These are phyloP conservation scores for Phlebiopsis flavidoalba DNA, from an alignment of 768 basidiomycete species.

Conservation along the genomic window DNA sequence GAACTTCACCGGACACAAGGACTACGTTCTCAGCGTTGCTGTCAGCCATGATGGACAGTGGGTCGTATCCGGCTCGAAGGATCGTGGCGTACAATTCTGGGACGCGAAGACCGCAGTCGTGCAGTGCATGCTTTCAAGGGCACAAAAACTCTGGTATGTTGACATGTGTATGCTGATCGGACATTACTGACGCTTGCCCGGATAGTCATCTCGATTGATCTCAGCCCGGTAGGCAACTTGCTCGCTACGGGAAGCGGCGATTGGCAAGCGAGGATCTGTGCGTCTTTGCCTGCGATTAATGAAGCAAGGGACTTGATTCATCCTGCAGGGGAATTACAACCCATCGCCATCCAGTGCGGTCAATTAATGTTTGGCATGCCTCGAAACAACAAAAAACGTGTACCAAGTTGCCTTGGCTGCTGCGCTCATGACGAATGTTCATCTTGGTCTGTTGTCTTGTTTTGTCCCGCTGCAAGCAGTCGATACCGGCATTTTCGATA, in stretches of 20 bases:
- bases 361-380: background rate
- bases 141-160: constrained; percentile 61
- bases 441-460: background rate
- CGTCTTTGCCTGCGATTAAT: constrained; percentile 17
- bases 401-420: background rate
- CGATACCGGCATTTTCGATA: background rate
- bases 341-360: background rate
- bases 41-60: constrained; percentile 91
- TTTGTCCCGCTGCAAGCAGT: background rate
- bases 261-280: constrained; percentile 67
- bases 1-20: constrained; percentile 90
- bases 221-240: constrained; percentile 54
- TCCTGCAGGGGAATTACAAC: constrained; percentile 5
- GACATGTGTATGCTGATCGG: background rate
- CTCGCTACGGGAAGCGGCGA: constrained; percentile 71
- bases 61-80: constrained; percentile 95
- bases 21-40: constrained; percentile 69
- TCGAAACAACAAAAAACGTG: background rate
- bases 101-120: constrained; percentile 73
- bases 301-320: background rate
- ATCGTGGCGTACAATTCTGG: constrained; percentile 95
- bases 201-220: constrained; percentile 67
- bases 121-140: constrained; percentile 91
- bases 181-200: background rate
- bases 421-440: background rate